These are phyloP conservation scores for Pseudoneurospora amorphoporcata DNA, from an alignment of 495 filamentous ascomycete genomes.

Conservation along the genomic window DNA sequence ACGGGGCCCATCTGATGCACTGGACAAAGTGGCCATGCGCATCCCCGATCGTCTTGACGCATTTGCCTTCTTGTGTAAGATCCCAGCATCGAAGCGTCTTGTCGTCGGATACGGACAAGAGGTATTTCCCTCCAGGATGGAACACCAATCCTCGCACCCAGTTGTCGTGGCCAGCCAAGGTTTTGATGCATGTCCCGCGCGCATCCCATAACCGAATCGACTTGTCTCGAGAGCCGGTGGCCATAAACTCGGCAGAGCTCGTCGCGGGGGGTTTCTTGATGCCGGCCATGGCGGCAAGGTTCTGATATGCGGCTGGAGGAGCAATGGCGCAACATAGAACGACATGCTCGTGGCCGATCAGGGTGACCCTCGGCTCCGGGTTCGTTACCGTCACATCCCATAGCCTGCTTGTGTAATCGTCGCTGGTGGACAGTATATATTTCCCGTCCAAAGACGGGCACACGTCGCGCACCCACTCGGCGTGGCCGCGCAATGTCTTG, in stretches of 20 bases:
- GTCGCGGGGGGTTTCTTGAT: conserved; percentile 66
- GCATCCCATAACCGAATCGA: conserved; percentile 85
- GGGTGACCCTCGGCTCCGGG: conserved; percentile 65
- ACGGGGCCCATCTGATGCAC: conserved; percentile 87
- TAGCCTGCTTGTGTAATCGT: conserved; percentile 68
- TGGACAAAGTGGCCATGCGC: conserved; percentile 82
- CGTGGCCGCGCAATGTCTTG: conserved; percentile 70
- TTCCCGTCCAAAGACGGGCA: conserved; percentile 72
- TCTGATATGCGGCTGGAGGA: conserved; percentile 63
- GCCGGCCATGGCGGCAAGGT: conserved; percentile 72
- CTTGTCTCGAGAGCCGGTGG: conserved; percentile 86
- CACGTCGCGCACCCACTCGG: conserved; percentile 86
- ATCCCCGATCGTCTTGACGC: conserved; percentile 71
- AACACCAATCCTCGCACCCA: conserved; percentile 86
- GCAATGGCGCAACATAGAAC: conserved; percentile 87
- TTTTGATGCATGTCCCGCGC: conserved; percentile 78
- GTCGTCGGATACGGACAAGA: conserved; percentile 78
- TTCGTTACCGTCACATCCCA: conserved; percentile 72
- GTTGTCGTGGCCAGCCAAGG: conserved; percentile 85
- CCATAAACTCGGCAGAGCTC: conserved; percentile 78
- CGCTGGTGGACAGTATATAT: conserved; percentile 70
- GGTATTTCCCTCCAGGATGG: conserved; percentile 89
- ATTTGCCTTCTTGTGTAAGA: conserved; percentile 77
- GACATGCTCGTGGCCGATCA: conserved; percentile 83
- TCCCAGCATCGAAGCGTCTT: conserved; percentile 96